Evolutionary conservation across 1,284 basidiomycete genomes (phyloP).

Genomic region (Phellinidium pouzarii): DNA sequence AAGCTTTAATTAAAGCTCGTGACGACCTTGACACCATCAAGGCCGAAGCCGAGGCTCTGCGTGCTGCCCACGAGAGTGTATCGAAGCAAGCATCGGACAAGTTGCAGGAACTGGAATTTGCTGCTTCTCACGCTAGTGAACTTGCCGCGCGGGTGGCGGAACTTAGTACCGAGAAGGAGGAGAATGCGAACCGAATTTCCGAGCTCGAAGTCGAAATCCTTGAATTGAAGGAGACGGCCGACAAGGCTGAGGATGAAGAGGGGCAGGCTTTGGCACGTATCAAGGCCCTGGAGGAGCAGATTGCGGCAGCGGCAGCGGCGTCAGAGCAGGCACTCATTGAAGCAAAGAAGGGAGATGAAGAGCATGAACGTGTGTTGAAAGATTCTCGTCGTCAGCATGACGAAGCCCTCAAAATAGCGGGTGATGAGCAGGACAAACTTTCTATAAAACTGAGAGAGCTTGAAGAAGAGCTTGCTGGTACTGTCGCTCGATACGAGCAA

Average conservation of each 20-base stretch:
- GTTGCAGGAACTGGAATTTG: constrained; percentile 38
- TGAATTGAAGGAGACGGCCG: constrained; percentile 67
- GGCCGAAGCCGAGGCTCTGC: constrained; percentile 46
- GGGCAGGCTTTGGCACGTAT: constrained; percentile 41
- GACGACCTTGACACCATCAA: constrained; percentile 51
- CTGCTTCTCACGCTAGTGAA: constrained; percentile 37
- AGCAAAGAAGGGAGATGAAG: constrained; percentile 43
- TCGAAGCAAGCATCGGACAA: constrained; percentile 41
- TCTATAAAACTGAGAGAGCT: constrained; percentile 40
- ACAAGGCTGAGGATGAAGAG: constrained; percentile 55
- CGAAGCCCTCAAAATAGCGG: constrained; percentile 37
- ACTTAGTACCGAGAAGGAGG: constrained; percentile 64
- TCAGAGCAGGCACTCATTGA: constrained; percentile 46
- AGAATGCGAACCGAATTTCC: constrained; percentile 66
- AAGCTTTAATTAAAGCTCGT: constrained; percentile 58
- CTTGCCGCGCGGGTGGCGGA: constrained; percentile 48
- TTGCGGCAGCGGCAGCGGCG: constrained; percentile 41
- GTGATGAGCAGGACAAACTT: constrained; percentile 41
- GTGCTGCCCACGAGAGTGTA: constrained; percentile 42
- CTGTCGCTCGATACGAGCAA: constrained; percentile 42
- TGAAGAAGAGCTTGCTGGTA: constrained; percentile 39
- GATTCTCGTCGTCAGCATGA: constrained; percentile 40
- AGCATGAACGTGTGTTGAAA: constrained; percentile 36
- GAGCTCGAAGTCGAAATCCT: constrained; percentile 75
- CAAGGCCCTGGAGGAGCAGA: constrained; percentile 45